A percentile compares a stretch with the other conserved stretches of the same genome.
These are phyloP conservation scores for Fusarium newnesense DNA, from an alignment of 2,329 filamentous ascomycete genomes.

Conservation along the genomic window DNA sequence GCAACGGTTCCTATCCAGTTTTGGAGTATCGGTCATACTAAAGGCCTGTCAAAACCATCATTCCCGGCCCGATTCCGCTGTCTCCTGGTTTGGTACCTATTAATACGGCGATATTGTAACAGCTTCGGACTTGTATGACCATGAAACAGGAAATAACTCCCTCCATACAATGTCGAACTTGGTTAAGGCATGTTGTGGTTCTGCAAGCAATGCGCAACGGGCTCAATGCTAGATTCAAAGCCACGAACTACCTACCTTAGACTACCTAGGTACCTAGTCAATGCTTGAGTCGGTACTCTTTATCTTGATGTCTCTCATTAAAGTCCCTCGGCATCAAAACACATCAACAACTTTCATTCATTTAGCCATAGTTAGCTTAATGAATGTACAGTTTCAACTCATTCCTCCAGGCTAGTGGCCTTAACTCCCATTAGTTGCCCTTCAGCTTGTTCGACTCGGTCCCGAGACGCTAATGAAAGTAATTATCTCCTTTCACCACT, in stretches of 20 bases:
- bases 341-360: background rate
- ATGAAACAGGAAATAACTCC: background rate
- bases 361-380: background rate
- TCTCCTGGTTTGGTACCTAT: background rate
- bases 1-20: background rate
- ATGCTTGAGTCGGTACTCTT: background rate
- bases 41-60: slow-evolving; percentile 4
- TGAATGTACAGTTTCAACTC: background rate
- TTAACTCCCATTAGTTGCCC: background rate
- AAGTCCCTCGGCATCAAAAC: background rate
- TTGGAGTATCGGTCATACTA: background rate
- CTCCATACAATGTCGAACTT: background rate
- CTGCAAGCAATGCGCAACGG: background rate
- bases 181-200: background rate
- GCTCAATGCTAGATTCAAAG: background rate
- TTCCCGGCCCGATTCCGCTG: slow-evolving; percentile 14
- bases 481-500: background rate
- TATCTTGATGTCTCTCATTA: background rate
- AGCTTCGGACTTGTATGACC: background rate
- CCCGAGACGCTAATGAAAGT: background rate
- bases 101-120: background rate
- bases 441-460: background rate
- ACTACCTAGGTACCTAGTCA: background rate
- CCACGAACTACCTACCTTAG: background rate
- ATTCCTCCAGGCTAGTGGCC: background rate